Base-by-base conservation (phyloP, 2,329 filamentous ascomycete species). In the Penicillium concentricum region DNA sequence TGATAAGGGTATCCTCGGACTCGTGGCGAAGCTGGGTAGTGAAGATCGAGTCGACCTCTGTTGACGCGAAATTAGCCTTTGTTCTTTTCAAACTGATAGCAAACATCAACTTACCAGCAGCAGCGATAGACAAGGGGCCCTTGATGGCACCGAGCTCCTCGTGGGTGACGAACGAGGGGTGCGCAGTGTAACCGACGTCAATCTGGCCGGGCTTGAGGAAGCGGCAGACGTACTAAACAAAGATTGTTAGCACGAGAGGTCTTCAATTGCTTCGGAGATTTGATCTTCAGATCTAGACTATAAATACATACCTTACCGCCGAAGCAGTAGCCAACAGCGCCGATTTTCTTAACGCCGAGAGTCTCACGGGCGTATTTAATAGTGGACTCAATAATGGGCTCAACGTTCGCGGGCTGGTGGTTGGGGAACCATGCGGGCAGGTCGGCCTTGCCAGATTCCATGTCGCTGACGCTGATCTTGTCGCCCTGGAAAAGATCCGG, bases 401-500 rank as follows among this genome's bases (percentile, higher is more conserved):
- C 83, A 18, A 85, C 78, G 9, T 70, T 66, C 3, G 73, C 67
- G 6, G 74, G 67, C 89, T 81, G 47, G 78, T 78, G 43, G 72
- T 73, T 74, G 52, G 62, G 56, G 61, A 84, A 66, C 81, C 83
- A 86, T 5, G 72, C 67, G 65, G 74, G 72, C 48, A 86, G 65
- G 62, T 84, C 68, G 63, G 79, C 82, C 58, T 77, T 78, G 18
- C 70, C 75, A 7, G 78, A 74, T 69, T 67, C 60, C 63, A 71
- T 67, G 46, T 76, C 78, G 69, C 86, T 82, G 60, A 87, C 66
- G 1, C 76, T 68, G 52, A 90, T 71, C 16, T 84, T 70, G 67
- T 90, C 86, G 58, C 86, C 87, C 61, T 85, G 81, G 80, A 91
- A 89, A 51, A 89, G 74, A 72, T 92, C 89, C 28, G 88, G 83